These are phyloP conservation scores for Cadophora gregata DNA, from an alignment of 2,329 filamentous ascomycete genomes.

Conservation along the genomic window DNA sequence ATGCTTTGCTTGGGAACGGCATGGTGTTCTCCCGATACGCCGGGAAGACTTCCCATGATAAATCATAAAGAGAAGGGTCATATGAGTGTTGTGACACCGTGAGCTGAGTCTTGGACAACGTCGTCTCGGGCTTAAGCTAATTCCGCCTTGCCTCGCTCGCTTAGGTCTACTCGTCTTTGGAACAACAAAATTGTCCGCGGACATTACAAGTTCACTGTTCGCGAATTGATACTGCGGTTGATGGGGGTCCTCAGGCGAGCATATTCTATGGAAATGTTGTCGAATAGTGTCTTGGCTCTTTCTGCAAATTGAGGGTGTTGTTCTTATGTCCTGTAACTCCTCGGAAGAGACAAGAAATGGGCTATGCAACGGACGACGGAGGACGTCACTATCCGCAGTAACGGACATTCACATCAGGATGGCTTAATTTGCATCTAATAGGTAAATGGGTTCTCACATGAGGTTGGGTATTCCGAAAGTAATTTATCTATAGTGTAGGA, in stretches of 20 bases:
- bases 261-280: background rate
- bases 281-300: background rate
- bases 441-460: background rate
- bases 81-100: background rate
- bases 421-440: background rate
- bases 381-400: background rate
- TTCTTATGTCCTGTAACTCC: background rate
- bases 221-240: background rate
- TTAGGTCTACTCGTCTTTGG: background rate
- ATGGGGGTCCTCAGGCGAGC: background rate
- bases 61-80: background rate
- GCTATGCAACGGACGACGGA: background rate
- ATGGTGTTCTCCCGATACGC: slow-evolving; percentile 7
- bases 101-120: background rate
- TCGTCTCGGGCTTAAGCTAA: background rate
- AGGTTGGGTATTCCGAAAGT: background rate
- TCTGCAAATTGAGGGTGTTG: background rate
- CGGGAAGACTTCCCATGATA: background rate
- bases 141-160: background rate
- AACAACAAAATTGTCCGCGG: background rate
- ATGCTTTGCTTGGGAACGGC: slow-evolving; percentile 34
- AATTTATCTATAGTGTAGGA: background rate
- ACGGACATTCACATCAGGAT: background rate
- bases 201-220: background rate
- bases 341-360: background rate